phyloP scores from a whole-genome alignment of 1,284 basidiomycete genomes.

The Cutaneotrichosporon sp. region DNA sequence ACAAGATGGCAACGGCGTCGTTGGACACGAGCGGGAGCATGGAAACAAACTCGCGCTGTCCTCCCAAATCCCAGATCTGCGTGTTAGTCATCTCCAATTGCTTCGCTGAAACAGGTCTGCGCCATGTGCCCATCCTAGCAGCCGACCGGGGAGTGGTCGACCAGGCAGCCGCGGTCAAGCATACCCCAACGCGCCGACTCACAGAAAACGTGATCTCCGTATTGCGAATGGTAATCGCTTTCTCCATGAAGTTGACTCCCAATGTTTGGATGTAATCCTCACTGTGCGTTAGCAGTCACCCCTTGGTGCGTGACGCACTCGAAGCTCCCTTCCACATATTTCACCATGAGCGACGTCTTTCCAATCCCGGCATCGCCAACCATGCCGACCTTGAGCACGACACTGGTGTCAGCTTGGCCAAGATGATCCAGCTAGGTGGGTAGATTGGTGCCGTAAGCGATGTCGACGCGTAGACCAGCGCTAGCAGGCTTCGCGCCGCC shows the following conservation, averaged over 20 bases:
- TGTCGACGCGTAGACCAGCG: not conserved
- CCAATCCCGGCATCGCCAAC: constrained; percentile 98
- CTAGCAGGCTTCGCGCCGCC: too few relatives aligned
- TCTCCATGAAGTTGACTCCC: constrained; percentile 99
- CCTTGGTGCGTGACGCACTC: constrained; percentile 52
- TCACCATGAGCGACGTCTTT: constrained; percentile 97
- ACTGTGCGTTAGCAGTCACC: constrained; percentile 35
- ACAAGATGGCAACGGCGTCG: constrained; percentile 95
- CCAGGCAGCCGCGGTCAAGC: too few relatives aligned
- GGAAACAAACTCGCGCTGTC: constrained; percentile 96
- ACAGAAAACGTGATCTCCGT: constrained; percentile 95
- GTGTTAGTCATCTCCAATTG: constrained; percentile 3
- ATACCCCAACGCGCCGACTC: too few relatives aligned
- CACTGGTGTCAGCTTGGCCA: constrained; percentile 55
- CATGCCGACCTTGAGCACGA: constrained; percentile 98
- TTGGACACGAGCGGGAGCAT: constrained; percentile 98
- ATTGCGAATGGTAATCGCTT: constrained; percentile 92
- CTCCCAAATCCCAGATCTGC: constrained; percentile 93
- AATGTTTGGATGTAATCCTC: constrained; percentile 99
- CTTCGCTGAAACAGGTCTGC: too few relatives aligned
- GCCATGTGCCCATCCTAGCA: too few relatives aligned
- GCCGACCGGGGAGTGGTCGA: too few relatives aligned
- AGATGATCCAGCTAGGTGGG: too few relatives aligned
- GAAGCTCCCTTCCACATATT: constrained; percentile 95
- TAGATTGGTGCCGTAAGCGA: too few relatives aligned